Evolutionary conservation across 257 asterid species (phyloP), one percentile per base, ranked within the genome.

Genomic region (Penstemon eatonii): DNA sequence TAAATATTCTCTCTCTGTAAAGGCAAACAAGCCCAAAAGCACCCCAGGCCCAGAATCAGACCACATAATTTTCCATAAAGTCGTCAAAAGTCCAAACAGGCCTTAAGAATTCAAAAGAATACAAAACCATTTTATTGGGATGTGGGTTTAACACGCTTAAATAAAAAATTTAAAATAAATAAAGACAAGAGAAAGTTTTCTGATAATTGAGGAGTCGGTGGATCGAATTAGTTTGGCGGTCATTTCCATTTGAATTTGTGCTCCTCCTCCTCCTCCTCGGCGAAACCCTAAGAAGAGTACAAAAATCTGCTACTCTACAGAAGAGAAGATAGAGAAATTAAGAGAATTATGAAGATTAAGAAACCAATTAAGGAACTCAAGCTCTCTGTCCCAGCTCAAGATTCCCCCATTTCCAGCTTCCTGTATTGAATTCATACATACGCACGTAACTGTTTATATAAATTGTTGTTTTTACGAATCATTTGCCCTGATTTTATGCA

Each of bases 301-400:
- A 10, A 13, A 9, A 13, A 49, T 56, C 72, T 68, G 40, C 61
- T 43, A 11, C 63, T 25, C 72, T 13, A 12, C 63, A 25, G 3
- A n/a, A 64, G 44, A 6, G 12, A 33, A 36, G 47, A 45, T 25
- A 62, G 67, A 45, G 57, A 66, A 67, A 25, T 51, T 66, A 12
- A 50, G 18, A 45, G 50, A 57, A 64, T 68, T 63, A 90, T 91
- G 97, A 92, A 86, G 92, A 79, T 84, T 51, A 83, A 85, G 91
- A 92, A 83, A 73, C 96, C 98, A 46, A 71, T 92, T 76, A 83
- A 79, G 82, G 95, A 87, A 12, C 95, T 92, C 78, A 92, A 89
- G 85, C 98, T 92, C 74, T 83, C 95, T 33, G 88, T 89, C 55
- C 98, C 96, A 33, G 79, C 84, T 73, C 96, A 87, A 74, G 90